Evolutionary conservation across 345 rosid genomes (phyloP).

Genomic region (Carallia pectinifolia): DNA sequence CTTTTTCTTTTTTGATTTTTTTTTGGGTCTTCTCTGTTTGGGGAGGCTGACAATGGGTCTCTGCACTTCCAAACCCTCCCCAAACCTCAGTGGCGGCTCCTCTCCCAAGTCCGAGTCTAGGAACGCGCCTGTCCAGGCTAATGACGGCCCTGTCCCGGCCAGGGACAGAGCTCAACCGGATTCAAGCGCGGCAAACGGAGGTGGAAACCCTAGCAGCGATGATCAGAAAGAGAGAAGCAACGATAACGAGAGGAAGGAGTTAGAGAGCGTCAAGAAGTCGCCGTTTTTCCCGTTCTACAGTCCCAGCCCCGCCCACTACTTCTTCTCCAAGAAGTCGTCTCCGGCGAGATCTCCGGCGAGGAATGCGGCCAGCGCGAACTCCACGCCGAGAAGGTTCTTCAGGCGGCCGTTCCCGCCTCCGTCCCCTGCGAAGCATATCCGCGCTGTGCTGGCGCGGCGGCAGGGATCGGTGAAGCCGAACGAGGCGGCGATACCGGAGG

Average conservation of each 20-base stretch:
- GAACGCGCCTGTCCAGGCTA: slow-evolving; percentile 3
- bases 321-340: slow-evolving; percentile 84
- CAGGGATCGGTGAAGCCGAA: slow-evolving; percentile 36
- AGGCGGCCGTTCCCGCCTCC: slow-evolving; percentile 86
- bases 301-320: slow-evolving; percentile 80
- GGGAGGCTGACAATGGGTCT: slow-evolving; percentile 61
- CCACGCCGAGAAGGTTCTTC: slow-evolving; percentile 84
- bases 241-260: slow-evolving; percentile 26
- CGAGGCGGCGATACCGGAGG: slow-evolving; percentile 41
- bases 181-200: slow-evolving; percentile 24
- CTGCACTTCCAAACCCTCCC: slow-evolving; percentile 66
- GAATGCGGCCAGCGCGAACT: slow-evolving; percentile 44
- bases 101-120: slow-evolving; percentile 34
- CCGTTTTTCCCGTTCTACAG: slow-evolving; percentile 87
- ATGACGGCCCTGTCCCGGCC: slow-evolving; percentile 29
- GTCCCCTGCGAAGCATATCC: slow-evolving; percentile 99
- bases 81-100: slow-evolving; percentile 27
- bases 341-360: slow-evolving; percentile 82
- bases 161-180: slow-evolving; percentile 15
- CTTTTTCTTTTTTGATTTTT: not conserved
- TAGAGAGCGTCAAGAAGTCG: slow-evolving; percentile 38
- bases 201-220: slow-evolving; percentile 17
- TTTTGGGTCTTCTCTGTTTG: slow-evolving; percentile 14
- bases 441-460: slow-evolving; percentile 69
- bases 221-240: slow-evolving; percentile 15